phyloP scores from a whole-genome alignment of 2,329 filamentous ascomycete genomes.

The Zymoseptoria crescenta region DNA sequence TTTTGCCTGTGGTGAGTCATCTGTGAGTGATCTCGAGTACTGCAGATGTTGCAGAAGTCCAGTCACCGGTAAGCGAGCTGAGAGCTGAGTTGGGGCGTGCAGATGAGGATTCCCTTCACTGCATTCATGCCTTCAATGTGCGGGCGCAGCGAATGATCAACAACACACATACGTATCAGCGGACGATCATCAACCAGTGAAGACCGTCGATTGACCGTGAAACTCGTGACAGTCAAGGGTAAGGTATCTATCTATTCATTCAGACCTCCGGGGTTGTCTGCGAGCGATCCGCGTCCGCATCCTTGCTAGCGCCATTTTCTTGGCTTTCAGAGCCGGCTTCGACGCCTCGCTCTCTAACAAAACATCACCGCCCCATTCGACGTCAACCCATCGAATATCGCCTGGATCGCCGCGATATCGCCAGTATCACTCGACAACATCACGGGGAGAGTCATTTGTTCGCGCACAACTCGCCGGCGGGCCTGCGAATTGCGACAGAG shows the following conservation, averaged over 20 bases:
- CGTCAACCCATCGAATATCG: constrained; percentile 24
- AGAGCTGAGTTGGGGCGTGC: not conserved
- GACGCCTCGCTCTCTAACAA: not conserved
- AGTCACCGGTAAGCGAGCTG: not conserved
- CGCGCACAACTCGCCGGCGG: constrained; percentile 24
- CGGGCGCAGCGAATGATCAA: not conserved
- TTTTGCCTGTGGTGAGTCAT: not conserved
- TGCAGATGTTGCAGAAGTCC: not conserved
- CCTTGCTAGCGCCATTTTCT: not conserved
- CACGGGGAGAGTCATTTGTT: constrained; percentile 9
- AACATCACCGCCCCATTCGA: constrained; percentile 13
- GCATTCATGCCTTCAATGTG: not conserved
- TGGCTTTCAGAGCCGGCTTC: not conserved
- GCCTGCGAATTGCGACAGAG: constrained; percentile 21
- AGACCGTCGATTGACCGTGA: too few relatives aligned
- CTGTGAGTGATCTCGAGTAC: not conserved
- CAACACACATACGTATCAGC: not conserved
- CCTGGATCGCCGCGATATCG: constrained; percentile 25
- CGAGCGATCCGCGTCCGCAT: not conserved
- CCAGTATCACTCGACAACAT: constrained; percentile 11
- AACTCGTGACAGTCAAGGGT: not conserved
- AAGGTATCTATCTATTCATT: not conserved
- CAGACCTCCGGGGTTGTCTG: not conserved
- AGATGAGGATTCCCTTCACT: not conserved
- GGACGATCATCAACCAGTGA: not conserved